phyloP scores from a whole-genome alignment of 108 stramenopile genomes.

The Skeletonema menzelii region DNA sequence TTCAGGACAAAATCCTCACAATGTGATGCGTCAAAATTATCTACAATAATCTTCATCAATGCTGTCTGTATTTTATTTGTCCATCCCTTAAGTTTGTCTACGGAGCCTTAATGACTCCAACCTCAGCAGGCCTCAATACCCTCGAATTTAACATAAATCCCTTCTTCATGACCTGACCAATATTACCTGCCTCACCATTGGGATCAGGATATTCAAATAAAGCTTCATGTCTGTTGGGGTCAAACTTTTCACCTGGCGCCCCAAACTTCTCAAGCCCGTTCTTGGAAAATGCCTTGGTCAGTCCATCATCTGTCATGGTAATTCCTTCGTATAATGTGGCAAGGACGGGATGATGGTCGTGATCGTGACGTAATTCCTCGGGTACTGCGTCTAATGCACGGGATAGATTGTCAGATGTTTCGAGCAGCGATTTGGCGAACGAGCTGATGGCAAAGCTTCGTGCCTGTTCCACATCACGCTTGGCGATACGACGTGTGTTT shows the following conservation, averaged over 20 bases:
- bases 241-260: conserved; percentile 88
- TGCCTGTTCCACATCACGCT: conserved; percentile 86
- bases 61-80: background rate
- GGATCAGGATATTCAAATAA: conserved; percentile 90
- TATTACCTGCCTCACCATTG: conserved; percentile 62
- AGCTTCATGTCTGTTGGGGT: conserved; percentile 95
- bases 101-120: conserved; percentile 86
- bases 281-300: conserved; percentile 82
- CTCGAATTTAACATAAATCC: conserved; percentile 95
- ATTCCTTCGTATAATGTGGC: conserved; percentile 86
- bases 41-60: background rate
- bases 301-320: conserved; percentile 86
- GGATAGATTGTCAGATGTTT: conserved; percentile 91
- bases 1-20: too few relatives aligned
- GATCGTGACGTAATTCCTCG: conserved; percentile 49
- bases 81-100: conserved; percentile 5
- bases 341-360: conserved; percentile 52
- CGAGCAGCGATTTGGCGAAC: conserved; percentile 88
- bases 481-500: conserved; percentile 94
- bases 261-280: conserved; percentile 90
- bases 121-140: conserved; percentile 95
- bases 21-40: too few relatives aligned
- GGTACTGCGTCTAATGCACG: conserved; percentile 85
- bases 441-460: conserved; percentile 82
- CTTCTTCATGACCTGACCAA: conserved; percentile 94